These are phyloP conservation scores for Kwoniella sp. DNA, from an alignment of 768 basidiomycete genomes.

Conservation along the genomic window DNA sequence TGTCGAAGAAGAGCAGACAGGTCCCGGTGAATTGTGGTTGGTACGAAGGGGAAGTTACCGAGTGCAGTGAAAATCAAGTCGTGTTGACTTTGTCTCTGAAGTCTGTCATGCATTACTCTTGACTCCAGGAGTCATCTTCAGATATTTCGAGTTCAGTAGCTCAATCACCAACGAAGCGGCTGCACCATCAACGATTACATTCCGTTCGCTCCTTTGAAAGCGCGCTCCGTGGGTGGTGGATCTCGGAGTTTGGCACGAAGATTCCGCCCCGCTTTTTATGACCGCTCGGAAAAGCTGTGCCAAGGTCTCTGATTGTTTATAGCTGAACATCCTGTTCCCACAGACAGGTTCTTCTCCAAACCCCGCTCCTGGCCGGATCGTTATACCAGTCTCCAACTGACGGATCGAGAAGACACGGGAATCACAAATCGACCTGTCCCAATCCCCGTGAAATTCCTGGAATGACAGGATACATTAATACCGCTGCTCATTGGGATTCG, in stretches of 20 bases:
- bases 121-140: background rate
- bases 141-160: too few relatives aligned
- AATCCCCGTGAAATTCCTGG: background rate
- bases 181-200: background rate
- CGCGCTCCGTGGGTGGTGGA: background rate
- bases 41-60: too few relatives aligned
- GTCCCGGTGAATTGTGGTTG: too few relatives aligned
- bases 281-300: conserved; percentile 1
- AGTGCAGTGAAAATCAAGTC: too few relatives aligned
- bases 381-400: background rate
- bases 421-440: background rate
- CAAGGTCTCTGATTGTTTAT: background rate
- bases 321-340: background rate
- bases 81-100: background rate
- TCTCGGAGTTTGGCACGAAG: background rate
- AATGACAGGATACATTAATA: background rate
- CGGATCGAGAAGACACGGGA: background rate
- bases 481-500: background rate
- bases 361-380: background rate
- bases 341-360: background rate
- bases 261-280: background rate
- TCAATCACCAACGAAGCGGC: background rate
- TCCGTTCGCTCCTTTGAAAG: background rate
- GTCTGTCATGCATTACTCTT: too few relatives aligned
- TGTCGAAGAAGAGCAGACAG: too few relatives aligned